Conservation (phyloP, 306 rosid species). For the Oemleria cerasiformis region DNA sequence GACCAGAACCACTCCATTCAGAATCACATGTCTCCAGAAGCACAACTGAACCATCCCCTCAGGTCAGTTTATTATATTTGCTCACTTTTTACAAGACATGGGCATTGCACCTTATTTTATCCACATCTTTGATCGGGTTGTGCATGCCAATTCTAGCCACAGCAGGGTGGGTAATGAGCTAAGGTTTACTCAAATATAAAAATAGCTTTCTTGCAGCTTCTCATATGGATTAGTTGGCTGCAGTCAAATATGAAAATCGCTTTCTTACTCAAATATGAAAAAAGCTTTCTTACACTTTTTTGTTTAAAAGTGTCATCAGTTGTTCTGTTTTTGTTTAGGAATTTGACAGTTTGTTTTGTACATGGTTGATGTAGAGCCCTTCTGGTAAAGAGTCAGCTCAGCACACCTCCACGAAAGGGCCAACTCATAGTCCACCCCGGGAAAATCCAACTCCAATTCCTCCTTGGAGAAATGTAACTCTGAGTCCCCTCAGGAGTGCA, state of each 20-base stretch:
- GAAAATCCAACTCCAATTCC: slow-evolving; percentile 18
- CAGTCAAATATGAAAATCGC: not conserved
- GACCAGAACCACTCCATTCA: slow-evolving; percentile 15
- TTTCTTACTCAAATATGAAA: not conserved
- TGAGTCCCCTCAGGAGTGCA: slow-evolving; percentile 1
- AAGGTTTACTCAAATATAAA: slow-evolving; percentile 5
- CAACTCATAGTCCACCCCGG: slow-evolving; percentile 23
- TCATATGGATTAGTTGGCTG: slow-evolving; percentile 1
- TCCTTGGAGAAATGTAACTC: not conserved
- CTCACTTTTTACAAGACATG: not conserved
- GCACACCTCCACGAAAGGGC: slow-evolving; percentile 30
- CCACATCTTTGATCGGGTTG: slow-evolving; percentile 1
- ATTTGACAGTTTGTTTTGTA: slow-evolving; percentile 33
- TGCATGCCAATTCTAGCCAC: slow-evolving; percentile 6
- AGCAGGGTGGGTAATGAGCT: slow-evolving; percentile 4
- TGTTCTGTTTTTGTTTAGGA: slow-evolving; percentile 9
- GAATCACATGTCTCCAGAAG: slow-evolving; percentile 18
- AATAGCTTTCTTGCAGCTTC: slow-evolving; percentile 1
- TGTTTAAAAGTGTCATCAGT: not conserved
- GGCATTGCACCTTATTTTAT: not conserved
- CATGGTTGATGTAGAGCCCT: slow-evolving; percentile 29
- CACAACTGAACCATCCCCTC: slow-evolving; percentile 17
- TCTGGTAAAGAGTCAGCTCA: slow-evolving; percentile 16
- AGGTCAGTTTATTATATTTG: not conserved
- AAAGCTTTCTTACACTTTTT: not conserved